phyloP scores from a whole-genome alignment of 2,329 filamentous ascomycete species.

The Aspergillus fischeri region DNA sequence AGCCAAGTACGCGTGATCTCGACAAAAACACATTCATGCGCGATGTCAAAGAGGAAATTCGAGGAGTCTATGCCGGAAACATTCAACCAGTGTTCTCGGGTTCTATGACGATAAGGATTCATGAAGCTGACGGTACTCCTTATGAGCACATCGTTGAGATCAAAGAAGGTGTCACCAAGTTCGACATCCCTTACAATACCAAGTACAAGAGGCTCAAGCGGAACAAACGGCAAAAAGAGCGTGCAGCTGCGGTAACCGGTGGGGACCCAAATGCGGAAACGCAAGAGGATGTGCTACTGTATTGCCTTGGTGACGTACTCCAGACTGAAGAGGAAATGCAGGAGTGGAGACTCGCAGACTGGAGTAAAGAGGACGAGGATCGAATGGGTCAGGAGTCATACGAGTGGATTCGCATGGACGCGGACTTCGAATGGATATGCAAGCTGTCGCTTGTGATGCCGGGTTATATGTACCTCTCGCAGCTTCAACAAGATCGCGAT shows the following conservation, averaged over 20 bases:
- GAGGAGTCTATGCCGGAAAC: conserved; percentile 64
- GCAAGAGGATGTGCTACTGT: conserved; percentile 78
- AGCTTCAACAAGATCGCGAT: conserved; percentile 94
- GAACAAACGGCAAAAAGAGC: conserved; percentile 76
- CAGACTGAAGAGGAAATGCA: conserved; percentile 74
- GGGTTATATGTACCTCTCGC: conserved; percentile 96
- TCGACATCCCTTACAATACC: conserved; percentile 97
- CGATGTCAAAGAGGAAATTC: conserved; percentile 74
- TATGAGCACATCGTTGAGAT: conserved; percentile 98
- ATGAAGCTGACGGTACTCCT: conserved; percentile 95
- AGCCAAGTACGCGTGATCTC: conserved; percentile 55
- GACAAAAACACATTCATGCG: conserved; percentile 74
- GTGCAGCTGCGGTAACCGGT: conserved; percentile 60
- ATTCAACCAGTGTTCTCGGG: conserved; percentile 83
- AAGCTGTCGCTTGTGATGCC: conserved; percentile 78
- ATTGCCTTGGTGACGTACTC: conserved; percentile 87
- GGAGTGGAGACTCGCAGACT: conserved; percentile 82
- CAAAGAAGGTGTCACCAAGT: conserved; percentile 75
- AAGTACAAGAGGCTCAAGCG: conserved; percentile 97
- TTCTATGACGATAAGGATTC: conserved; percentile 95
- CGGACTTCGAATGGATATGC: conserved; percentile 97
- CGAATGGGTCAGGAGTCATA: conserved; percentile 95
- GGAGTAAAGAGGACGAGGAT: conserved; percentile 81
- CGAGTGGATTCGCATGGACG: conserved; percentile 97
- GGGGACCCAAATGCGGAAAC: conserved; percentile 61